Evolutionary conservation across 202 grass and related monocot species (phyloP).

Genomic region (Setaria viridis): DNA sequence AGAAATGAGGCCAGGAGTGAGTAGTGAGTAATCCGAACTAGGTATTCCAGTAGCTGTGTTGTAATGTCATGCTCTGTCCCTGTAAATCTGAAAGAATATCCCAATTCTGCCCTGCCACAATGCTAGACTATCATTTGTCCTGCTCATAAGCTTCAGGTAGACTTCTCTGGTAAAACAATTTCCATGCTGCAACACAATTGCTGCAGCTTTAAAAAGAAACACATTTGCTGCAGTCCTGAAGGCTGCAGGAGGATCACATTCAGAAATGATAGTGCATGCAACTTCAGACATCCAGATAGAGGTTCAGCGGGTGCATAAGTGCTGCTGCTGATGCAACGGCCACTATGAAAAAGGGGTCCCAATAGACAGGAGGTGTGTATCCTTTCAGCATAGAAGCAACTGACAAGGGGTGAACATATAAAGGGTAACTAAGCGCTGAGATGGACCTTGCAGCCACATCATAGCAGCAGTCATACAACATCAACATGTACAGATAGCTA

Average conservation of each 20-base stretch:
- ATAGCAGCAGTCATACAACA: constrained; percentile 43
- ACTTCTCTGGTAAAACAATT: not conserved
- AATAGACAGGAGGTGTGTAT: not conserved
- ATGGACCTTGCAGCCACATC: constrained; percentile 65
- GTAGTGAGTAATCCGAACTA: constrained; percentile 47
- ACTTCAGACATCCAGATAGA: not conserved
- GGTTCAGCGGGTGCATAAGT: constrained; percentile 6
- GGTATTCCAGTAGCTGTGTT: constrained; percentile 40
- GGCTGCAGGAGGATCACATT: not conserved
- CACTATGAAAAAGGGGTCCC: not conserved
- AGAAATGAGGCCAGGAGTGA: constrained; percentile 49
- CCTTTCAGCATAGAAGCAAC: constrained; percentile 15
- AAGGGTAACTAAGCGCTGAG: constrained; percentile 46
- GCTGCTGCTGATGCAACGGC: not conserved
- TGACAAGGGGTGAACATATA: constrained; percentile 1
- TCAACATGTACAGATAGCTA: constrained; percentile 57
- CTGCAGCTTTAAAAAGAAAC: no score
- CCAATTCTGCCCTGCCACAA: constrained; percentile 11
- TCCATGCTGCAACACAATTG: not conserved
- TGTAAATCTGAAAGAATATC: constrained; percentile 39
- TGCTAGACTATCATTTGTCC: not conserved
- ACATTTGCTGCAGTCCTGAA: not conserved
- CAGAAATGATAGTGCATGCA: not conserved
- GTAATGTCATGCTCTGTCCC: constrained; percentile 46
- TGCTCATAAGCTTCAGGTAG: not conserved